phyloP scores from a whole-genome alignment of 495 filamentous ascomycete genomes.

The Eremomyces bilateralis region DNA sequence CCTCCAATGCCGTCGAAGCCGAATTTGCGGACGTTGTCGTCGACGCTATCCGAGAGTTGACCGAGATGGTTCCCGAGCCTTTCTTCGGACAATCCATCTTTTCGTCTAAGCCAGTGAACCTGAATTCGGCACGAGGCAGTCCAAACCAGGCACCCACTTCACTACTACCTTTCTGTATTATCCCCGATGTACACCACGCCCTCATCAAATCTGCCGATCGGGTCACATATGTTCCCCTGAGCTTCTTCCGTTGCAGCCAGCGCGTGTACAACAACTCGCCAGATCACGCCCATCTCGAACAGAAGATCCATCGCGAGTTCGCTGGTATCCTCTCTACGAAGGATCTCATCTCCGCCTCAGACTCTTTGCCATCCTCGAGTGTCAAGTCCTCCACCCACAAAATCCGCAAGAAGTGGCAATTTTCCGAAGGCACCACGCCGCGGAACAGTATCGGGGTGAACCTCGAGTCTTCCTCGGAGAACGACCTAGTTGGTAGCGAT shows the following conservation, averaged over 20 bases:
- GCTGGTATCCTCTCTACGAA: slow-evolving; percentile 15
- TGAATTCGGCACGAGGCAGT: slow-evolving; percentile 4
- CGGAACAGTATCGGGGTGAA: neutral
- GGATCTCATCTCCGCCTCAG: slow-evolving; percentile 15
- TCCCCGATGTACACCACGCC: slow-evolving; percentile 26
- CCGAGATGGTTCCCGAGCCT: slow-evolving; percentile 22
- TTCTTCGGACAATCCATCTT: slow-evolving; percentile 28
- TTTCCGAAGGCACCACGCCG: neutral
- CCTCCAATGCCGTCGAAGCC: slow-evolving; percentile 14
- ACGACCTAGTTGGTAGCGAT: slow-evolving; percentile 14
- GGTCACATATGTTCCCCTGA: slow-evolving; percentile 26
- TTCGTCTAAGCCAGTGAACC: slow-evolving; percentile 24
- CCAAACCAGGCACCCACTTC: slow-evolving; percentile 9
- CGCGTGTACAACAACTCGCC: slow-evolving; percentile 27
- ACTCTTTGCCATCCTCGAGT: neutral
- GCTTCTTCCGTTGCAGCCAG: slow-evolving; percentile 34
- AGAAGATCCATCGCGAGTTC: slow-evolving; percentile 27
- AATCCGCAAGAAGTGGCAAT: neutral
- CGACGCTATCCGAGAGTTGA: slow-evolving; percentile 22
- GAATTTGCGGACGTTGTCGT: slow-evolving; percentile 24
- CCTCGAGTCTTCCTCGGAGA: neutral
- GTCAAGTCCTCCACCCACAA: slow-evolving; percentile 2
- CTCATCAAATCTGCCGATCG: slow-evolving; percentile 20
- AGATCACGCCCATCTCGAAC: slow-evolving; percentile 29
- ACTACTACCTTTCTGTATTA: slow-evolving; percentile 33